phyloP scores from a whole-genome alignment of 169 alveolate genomes.

The Plasmodium knowlesi region DNA sequence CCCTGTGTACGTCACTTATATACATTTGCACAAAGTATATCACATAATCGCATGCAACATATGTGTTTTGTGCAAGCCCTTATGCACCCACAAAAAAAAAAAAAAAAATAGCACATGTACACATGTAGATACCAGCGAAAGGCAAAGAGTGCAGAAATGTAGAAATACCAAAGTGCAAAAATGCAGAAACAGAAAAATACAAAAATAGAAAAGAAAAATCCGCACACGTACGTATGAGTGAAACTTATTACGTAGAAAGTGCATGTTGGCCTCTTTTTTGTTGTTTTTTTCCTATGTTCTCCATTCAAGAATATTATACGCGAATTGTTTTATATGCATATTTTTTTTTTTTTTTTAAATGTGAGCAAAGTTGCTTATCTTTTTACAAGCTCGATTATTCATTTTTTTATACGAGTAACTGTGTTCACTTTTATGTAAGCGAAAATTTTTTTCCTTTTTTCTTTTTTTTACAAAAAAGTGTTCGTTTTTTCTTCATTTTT shows the following conservation, averaged over 20 bases:
- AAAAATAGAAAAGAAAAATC: background rate
- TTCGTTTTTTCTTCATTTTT: background rate
- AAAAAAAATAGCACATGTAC: background rate
- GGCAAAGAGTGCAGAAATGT: background rate
- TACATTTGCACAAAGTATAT: background rate
- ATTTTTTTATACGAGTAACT: background rate
- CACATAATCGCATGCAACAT: background rate
- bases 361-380: background rate
- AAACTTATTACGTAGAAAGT: background rate
- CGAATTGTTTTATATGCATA: background rate
- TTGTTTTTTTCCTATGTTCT: background rate
- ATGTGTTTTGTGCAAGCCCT: background rate
- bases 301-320: background rate
- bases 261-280: background rate
- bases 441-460: background rate
- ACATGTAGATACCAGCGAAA: constrained; percentile 1
- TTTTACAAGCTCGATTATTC: background rate
- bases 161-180: background rate
- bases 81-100: background rate
- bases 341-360: background rate
- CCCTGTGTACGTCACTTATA: background rate
- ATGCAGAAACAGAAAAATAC: background rate
- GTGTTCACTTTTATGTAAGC: background rate
- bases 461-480: background rate
- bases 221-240: constrained; percentile 4